Base-by-base conservation (phyloP, 208 protist species). In the Balamuthia mandrillaris region DNA sequence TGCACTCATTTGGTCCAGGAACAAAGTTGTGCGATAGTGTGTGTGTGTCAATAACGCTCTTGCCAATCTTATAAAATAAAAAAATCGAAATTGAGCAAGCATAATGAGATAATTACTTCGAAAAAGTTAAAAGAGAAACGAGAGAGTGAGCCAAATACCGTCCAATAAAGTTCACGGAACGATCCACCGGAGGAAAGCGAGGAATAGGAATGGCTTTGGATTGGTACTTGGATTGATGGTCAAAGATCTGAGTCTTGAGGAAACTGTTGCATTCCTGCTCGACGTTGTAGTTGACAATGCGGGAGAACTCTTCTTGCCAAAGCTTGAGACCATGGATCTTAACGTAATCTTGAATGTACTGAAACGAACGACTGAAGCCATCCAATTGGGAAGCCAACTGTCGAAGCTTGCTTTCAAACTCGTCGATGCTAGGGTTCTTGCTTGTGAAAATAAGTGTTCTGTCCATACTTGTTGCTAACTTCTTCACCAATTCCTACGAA, bases 341-440 rank as follows among this genome's bases (percentile, higher is more conserved):
- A 0, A 99, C 89, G 88, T 98, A 99, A 88, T 99, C 98, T 83
- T 97, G 96, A 70, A 98, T 92, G 84, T 92, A 98, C 92, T 98
- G 96, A 81, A 99, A 97, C 1, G 95, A 97, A 54, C 87, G 87
- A 24, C 91, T 89, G 74, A 98, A 97, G 72, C 97, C 96, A 54
- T 94, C 91, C 33, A 98, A 88, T 37, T 91, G 89, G 42, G 87
- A 85, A 54, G 89, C 78, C 3, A 98, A 90, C 33, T 92, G 77
- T 35, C 86, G 86, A 27, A 98, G 91, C 78, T 94, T 88, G 14
- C 41, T 5, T n/a, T 90, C 74, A 9, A 95, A 58, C 83, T 93
- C 91, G 47, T 96, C 92, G n/a, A 95, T 88, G 86, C 86, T 88
- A 16, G 45, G 60, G 31, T 29, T 35, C 45, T 31, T 66, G n/a